Base-by-base conservation (phyloP, 306 rosid genomes). In the Ceratonia siliqua region DNA sequence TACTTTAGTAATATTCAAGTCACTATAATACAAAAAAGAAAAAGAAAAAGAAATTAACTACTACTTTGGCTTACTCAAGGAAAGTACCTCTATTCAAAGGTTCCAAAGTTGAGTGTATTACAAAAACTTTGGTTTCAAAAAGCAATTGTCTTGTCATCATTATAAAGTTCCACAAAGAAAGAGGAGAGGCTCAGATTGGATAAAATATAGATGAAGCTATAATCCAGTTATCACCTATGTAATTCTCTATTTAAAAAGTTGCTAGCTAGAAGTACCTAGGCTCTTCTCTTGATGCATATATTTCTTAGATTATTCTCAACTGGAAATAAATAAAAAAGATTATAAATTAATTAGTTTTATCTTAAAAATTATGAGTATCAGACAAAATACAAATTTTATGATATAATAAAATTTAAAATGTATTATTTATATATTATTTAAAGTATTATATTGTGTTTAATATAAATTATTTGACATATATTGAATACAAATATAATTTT, bases 1-100 rank as follows among this genome's bases (percentile, higher is more conserved):
- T 43, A 67, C 84, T 83, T 83, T 83, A 17, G 82, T 83, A 76
- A 62, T 28, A 76, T 68, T 73, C 15, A 79, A 79, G 87, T 70
- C 45, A 59, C 45, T 75, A 10, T n/a, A 30, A 52, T 15, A 68
- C 38, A 22, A 41, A 74, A 74, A 63, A 54, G 62, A 55, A 21
- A n/a, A n/a, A n/a, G n/a, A n/a, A n/a, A n/a, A n/a, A n/a, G n/a
- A n/a, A n/a, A n/a, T n/a, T n/a, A n/a, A 53, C 69, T 54, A 14
- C 64, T 21, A 54, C 50, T 59, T 25, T 43, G 42, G 49, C 52
- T 70, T 27, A 38, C 62, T 57, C 43, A 46, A 50, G 27, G 43
- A 66, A 79, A 80, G 49, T 32, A 72, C 1, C 65, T 65, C 45
- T 22, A 77, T 77, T 73, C 85, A 84, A 78, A 77, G 83, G 83